Conservation (phyloP, 108 stramenopile genomes). For the Cyclotella sp. region DNA sequence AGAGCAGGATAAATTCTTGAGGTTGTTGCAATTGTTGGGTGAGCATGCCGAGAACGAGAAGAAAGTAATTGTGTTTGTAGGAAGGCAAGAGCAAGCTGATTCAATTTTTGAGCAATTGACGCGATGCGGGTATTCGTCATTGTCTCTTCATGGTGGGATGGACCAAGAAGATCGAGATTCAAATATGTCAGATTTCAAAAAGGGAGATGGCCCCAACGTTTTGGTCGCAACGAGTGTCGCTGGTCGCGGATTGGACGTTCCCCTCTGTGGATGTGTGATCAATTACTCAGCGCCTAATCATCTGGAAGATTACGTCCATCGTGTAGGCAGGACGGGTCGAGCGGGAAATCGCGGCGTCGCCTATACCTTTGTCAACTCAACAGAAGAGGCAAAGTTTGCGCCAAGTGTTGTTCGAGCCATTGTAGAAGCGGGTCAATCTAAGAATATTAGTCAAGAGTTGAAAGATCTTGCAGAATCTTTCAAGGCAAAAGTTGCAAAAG, state of each 20-base stretch:
- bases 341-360: slow-evolving; percentile 94
- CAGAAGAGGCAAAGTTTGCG: slow-evolving; percentile 95
- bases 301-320: slow-evolving; percentile 98
- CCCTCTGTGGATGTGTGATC: slow-evolving; percentile 89
- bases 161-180: slow-evolving; percentile 99
- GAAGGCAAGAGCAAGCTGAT: slow-evolving; percentile 95
- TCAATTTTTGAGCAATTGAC: slow-evolving; percentile 93
- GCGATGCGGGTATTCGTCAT: slow-evolving; percentile 91
- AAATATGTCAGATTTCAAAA: slow-evolving; percentile 98
- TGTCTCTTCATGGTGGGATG: slow-evolving; percentile 98
- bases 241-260: slow-evolving; percentile 97
- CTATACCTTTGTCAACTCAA: slow-evolving; percentile 94
- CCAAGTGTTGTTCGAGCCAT: slow-evolving; percentile 94
- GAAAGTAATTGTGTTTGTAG: slow-evolving; percentile 97
- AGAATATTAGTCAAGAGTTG: slow-evolving; percentile 88
- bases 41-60: slow-evolving; percentile 93
- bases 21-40: slow-evolving; percentile 96
- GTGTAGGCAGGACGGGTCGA: slow-evolving; percentile 97
- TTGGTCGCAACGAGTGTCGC: slow-evolving; percentile 96
- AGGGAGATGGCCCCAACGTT: slow-evolving; percentile 80
- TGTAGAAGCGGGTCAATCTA: slow-evolving; percentile 87
- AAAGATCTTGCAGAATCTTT: slow-evolving; percentile 88
- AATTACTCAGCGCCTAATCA: slow-evolving; percentile 99
- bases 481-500: slow-evolving; percentile 91
- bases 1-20: slow-evolving; percentile 96